Evolutionary conservation across 306 rosid genomes (phyloP), one percentile per base, ranked within the genome.

Genomic region (Trifolium fragiferum): DNA sequence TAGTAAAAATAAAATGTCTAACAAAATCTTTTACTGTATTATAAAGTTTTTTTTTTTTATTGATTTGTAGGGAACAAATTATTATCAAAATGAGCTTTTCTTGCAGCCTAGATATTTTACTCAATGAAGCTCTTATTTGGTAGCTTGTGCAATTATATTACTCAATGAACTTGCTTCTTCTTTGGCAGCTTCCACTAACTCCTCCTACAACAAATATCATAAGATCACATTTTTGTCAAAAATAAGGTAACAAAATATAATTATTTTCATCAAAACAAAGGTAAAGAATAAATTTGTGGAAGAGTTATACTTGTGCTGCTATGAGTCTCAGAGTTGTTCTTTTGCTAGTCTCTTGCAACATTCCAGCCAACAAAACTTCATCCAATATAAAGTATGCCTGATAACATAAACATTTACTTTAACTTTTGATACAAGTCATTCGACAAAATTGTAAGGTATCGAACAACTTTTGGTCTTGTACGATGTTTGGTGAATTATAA

Each of bases 341-440:
- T 84, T 90, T 93, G 90, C 98, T 93, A 7, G 98, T 85, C 77
- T 93, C 98, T 59, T 91, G 97, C 77, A 90, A 82, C 12, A 85
- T 91, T 37, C 96, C 98, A 30, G 96, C 98, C 1, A 90, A 89
- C 83, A 93, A 73, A 84, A 90, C 75, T 78, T 93, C 97, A 63
- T 93, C 97, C 85, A 93, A 81, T 68, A 93, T 85, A 73, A 83
- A 93, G 73, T 93, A 88, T 64, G 97, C 97, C 98, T 90, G 72
- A 67, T 13, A 44, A 12, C 7, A 44, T 44, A 13, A 44, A 44
- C 16, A 44, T 44, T 13, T 13, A 44, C n/a, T 44, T 44, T 44
- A 44, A 44, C 33, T 30, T 30, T 41, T 41, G 47, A 41, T 41
- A 38, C 43, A 38, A 38, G 32, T 27, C 32, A 27, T 0, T 0